Base-by-base conservation (phyloP, 768 basidiomycete species). In the Tricholoma matsutake region DNA sequence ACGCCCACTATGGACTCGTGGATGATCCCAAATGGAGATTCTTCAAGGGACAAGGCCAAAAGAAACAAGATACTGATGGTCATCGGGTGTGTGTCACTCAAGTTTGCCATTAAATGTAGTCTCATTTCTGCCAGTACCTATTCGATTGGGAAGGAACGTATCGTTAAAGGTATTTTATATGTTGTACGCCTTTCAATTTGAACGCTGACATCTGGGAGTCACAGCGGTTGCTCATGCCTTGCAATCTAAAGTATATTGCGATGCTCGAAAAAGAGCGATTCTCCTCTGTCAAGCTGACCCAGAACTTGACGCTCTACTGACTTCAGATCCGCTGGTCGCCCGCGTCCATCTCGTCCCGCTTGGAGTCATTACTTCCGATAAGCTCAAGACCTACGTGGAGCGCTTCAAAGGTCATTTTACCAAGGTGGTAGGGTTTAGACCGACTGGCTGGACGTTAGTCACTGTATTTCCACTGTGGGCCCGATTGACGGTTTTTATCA, bases 401-500 rank as follows among this genome's bases (percentile, higher is more conserved):
- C 85, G 85, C 6, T 93, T 87, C 69, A 84, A 88, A 57, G 86
- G 86, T 4, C 79, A 76, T 11, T 98, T 89, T 69, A 82, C 80
- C 53, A 86, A 83, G 57, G 84, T 85, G 1, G 79, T 97, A 11
- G 96, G 89, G 0, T 91, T 98, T 65, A 78, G 96, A 60, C 97
- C 97, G 0, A 98, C 97, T 0, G 97, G 97, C 35, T 98, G 96
- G 96, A 92, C 93, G 86, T 97, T 61, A 70, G 92, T 83, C n/a
- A 3, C 11, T 47, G 22, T 18, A 9, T 29, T 14, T 51, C 10
- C 11, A 29, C 54, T 34, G 56, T 13, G n/a, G 35, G 31, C 34
- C 14, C 56, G 41, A 49, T 18, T 49, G 29, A 43, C 34, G 16
- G 11, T 39, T 61, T n/a, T 54, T 45, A 29, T 16, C 59, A 92